Evolutionary conservation across 371 early-diverging fungal species (phyloP), one percentile per base, ranked within the genome.

Genomic region (Lichtheimia hyalospora): DNA sequence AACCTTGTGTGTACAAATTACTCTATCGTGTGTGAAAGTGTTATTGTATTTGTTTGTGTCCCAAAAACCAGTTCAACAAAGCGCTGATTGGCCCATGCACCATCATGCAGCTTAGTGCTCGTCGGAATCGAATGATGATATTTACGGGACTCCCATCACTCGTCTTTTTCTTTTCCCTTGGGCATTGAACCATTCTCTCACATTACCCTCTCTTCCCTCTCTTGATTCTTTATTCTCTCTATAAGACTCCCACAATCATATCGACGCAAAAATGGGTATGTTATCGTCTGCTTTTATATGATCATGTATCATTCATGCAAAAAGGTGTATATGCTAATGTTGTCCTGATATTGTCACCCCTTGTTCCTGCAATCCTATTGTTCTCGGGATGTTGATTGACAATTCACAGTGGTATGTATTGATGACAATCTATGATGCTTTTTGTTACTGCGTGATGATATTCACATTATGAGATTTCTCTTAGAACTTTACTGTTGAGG

Each of bases 401-500:
- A 46, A n/a, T 46, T 10, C 10, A 10, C 10, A 46, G 46, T 46
- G 46, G 46, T 46, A 46, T 46, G 46, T 21, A 18, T 46, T 46
- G 46, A 46, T 14, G 46, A 21, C 46, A 0, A 1, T 18, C 13
- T 4, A 13, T 6, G 2, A 8, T 46, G 0, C 16, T 7, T 46
- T 16, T 46, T 16, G 46, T 18, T 18, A 10, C 34, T 34, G 34
- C 10, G 10, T 34, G 34, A 34, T 34, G 34, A 34, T 34, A 34
- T 34, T 34, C 34, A 34, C 8, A 6, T 27, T 2, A 25, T 27
- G 27, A 27, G 0, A 34, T 34, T 34, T 34, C 34, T 2, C 3
- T 46, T 56, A 57, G 60, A 60, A 60, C 54, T 60, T 60, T 60
- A 60, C 60, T 60, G 34, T 60, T 60, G 60, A 60, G 60, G 60